Conservation (phyloP, 768 basidiomycete genomes). For the Leucosporidium creatinivorum region DNA sequence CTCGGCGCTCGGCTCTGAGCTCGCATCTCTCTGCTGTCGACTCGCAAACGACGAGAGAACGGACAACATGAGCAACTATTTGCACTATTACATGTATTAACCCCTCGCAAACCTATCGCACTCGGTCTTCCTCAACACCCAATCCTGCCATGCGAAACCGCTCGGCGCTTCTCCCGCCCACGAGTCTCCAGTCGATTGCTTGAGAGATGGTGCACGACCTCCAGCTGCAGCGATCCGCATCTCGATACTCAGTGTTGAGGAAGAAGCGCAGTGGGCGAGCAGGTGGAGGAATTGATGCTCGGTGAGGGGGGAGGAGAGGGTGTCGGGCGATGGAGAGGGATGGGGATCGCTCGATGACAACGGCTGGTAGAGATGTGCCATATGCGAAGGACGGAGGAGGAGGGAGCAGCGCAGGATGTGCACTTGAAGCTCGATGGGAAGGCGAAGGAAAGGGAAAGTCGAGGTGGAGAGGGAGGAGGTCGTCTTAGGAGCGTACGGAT, state of each 20-base stretch:
- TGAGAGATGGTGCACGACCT: neutral
- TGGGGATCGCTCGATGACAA: neutral
- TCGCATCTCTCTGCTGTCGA: too few relatives aligned
- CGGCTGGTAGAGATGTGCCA: slow-evolving; percentile 18
- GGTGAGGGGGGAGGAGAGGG: slow-evolving; percentile 15
- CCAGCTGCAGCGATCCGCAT: neutral
- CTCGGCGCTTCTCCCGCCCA: neutral
- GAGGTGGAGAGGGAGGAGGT: neutral
- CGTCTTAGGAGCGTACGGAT: neutral
- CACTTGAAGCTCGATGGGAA: slow-evolving; percentile 30
- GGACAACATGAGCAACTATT: slow-evolving; percentile 42
- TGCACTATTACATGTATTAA: neutral
- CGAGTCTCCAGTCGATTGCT: neutral
- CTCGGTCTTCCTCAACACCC: slow-evolving; percentile 9
- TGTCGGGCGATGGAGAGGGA: neutral
- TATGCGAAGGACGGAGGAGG: slow-evolving; percentile 8
- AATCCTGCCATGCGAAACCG: slow-evolving; percentile 25
- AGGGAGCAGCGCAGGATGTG: slow-evolving; percentile 26
- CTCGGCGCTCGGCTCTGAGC: too few relatives aligned
- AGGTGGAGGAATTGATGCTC: slow-evolving; percentile 27
- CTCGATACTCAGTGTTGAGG: neutral
- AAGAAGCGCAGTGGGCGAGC: slow-evolving; percentile 12
- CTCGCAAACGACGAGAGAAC: too few relatives aligned
- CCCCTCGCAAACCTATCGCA: slow-evolving; percentile 20
- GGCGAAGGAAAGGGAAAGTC: slow-evolving; percentile 29